These are phyloP conservation scores for Yamadazyma atmosphaerica DNA, from an alignment of 1,139 yeast species.

Conservation along the genomic window DNA sequence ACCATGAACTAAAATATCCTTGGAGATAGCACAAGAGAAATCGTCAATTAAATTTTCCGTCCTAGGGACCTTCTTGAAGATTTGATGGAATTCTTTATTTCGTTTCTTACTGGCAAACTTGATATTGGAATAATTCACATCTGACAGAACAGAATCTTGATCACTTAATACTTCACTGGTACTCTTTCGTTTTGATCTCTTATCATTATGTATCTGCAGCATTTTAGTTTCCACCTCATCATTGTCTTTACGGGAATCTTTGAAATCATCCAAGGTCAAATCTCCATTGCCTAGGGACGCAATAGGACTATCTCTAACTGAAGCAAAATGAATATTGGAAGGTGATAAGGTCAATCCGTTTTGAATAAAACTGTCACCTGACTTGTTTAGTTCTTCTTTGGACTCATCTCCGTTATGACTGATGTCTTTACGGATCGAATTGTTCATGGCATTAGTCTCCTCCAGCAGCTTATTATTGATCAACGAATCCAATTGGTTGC, in stretches of 20 bases:
- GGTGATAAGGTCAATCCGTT: slow-evolving; percentile 14
- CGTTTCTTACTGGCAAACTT: slow-evolving; percentile 43
- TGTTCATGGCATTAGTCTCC: too few species aligned
- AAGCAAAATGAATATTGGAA: slow-evolving; percentile 51
- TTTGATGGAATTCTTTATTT: slow-evolving; percentile 61
- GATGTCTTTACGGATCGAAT: too few species aligned
- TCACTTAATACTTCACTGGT: slow-evolving; percentile 7
- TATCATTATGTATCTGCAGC: background rate
- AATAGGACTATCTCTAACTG: slow-evolving; percentile 56
- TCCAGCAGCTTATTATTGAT: too few species aligned
- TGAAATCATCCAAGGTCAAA: slow-evolving; percentile 59
- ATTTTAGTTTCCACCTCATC: slow-evolving; percentile 2
- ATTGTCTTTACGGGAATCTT: slow-evolving; percentile 17
- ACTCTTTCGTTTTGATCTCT: slow-evolving; percentile 6
- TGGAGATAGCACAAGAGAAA: slow-evolving; percentile 68
- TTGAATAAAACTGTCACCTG: background rate
- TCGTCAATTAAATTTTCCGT: slow-evolving; percentile 62
- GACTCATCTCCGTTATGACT: background rate
- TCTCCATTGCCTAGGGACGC: slow-evolving; percentile 74
- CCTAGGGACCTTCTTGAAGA: slow-evolving; percentile 56
- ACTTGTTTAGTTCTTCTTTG: background rate
- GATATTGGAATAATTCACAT: slow-evolving; percentile 23
- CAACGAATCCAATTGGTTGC: slow-evolving; percentile 20
- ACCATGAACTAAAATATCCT: slow-evolving; percentile 74
- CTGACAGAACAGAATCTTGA: slow-evolving; percentile 6